Base-by-base conservation (phyloP, 805 yeast genomes). In the Lachancea fermentati region DNA sequence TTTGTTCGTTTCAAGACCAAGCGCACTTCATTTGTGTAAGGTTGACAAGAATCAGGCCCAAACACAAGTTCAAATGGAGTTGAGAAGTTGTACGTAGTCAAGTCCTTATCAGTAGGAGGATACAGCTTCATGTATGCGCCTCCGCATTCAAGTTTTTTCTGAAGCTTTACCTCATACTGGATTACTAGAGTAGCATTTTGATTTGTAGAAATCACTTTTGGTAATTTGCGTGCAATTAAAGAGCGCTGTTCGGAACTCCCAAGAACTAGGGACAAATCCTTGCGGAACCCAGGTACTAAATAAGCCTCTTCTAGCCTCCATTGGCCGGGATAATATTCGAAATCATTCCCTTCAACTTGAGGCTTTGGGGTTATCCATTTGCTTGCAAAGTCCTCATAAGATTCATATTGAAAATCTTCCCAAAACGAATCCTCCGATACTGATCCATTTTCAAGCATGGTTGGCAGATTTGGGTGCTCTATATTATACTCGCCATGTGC, bases 31-130 rank as follows among this genome's bases (percentile, higher is more conserved):
- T 87, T 85, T 33, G 81, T 73, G 26, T 47, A 49, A 39, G 78
- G 57, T 2, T 95, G 95, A 66, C 97, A 89, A 59, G 75, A 78
- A 63, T 89, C 97, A 32, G 97, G 97, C 15, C 97, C 97, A 67
- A 89, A 89, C 91, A 89, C 83, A 48, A 89, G 66, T 61, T 83
- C 87, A 65, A 82, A 86, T 3, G 94, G 73, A 19, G 71, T 78
- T 45, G 76, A 73, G 48, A 67, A 62, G 1, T 57, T 68, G 17
- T 63, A 58, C 32, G 63, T 46, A 12, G 61, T 55, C 3, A 61
- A 52, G 5, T 69, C 73, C 8, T 63, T 62, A 2, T 60, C 59
- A 55, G 37, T 31, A n/a, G 41, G 35, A 33, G 78, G 68, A 41
- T 89, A 63, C 33, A 89, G 67, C 67, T 89, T 89, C 49, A 89